Evolutionary conservation across 2,329 filamentous ascomycete genomes (phyloP), one percentile per base, ranked within the genome.

Genomic region (Acrocalymma vagum): DNA sequence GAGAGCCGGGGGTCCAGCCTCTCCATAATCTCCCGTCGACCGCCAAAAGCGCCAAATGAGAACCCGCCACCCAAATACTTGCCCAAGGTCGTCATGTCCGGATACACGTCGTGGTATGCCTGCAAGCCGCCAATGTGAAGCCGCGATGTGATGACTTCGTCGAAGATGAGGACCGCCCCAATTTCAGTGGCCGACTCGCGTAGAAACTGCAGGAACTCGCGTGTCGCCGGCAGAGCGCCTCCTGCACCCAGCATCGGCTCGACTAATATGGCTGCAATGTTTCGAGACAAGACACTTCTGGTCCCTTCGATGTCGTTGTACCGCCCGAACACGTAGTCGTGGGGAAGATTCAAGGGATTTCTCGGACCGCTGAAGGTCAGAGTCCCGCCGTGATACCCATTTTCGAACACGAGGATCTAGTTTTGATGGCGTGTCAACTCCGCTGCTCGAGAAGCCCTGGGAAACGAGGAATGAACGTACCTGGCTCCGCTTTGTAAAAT

Each of bases 31-130:
- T 80, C 75, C 13, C 55, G 55, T 17, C 73, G 71, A 1, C 84
- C 84, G 0, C 84, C 84, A 53, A 87, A 86, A 0, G 80, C 82
- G 2, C 84, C 84, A 55, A 86, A 84, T 0, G 80, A 74, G 55
- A 86, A 73, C 0, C 84, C 84, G 3, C 84, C 84, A 5, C 83
- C 84, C 2, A 86, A 64, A 55, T 78, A 86, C 55, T 87, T 87
- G 0, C 84, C 84, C 16, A 86, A 63, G 0, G 81, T 84, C 33
- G 77, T 81, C 9, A 88, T 33, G 16, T 40, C 37, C 13, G 28
- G 18, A 8, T 4, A 8, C 10, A 40, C 16, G 17, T 18, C 23
- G 28, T 9, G n/a, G 20, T 23, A 25, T 11, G 10, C 21, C 10
- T 27, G 20, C 5, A 25, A 6, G 5, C 37, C 37, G 22, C 20